phyloP scores from a whole-genome alignment of 2,329 filamentous ascomycete species.

The Hypoxylon sp. region DNA sequence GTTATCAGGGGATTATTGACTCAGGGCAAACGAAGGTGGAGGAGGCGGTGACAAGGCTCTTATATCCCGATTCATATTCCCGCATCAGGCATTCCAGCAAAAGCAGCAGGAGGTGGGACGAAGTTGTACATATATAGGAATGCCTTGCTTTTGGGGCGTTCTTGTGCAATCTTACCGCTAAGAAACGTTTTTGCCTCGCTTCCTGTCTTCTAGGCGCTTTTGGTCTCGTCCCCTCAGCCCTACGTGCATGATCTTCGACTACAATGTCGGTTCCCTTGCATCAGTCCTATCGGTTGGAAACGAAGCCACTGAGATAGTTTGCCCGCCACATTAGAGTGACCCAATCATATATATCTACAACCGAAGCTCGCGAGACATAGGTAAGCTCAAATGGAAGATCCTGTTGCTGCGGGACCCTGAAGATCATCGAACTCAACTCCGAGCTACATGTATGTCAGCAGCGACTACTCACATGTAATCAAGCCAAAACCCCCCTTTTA shows the following conservation, averaged over 20 bases:
- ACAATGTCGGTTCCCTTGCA: slow-evolving; percentile 26
- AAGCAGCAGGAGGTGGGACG: slow-evolving; percentile 10
- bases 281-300: slow-evolving; percentile 8
- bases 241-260: slow-evolving; percentile 20
- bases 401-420: slow-evolving; percentile 1
- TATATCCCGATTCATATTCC: slow-evolving; percentile 20
- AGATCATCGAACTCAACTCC: slow-evolving; percentile 3
- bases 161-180: slow-evolving; percentile 16
- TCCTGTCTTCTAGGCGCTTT: background rate
- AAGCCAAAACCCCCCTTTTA: slow-evolving; percentile 4
- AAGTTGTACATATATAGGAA: slow-evolving; percentile 29
- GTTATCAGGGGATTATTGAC: slow-evolving; percentile 9
- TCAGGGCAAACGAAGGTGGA: slow-evolving; percentile 11
- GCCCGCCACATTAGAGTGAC: slow-evolving; percentile 16
- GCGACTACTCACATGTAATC: slow-evolving; percentile 8
- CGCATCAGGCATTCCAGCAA: slow-evolving; percentile 19
- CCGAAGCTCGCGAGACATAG: slow-evolving; percentile 17
- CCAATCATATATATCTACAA: slow-evolving; percentile 18
- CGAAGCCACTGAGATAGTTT: background rate
- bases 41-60: slow-evolving; percentile 5
- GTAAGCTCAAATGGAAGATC: background rate
- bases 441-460: background rate
- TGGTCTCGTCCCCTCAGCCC: slow-evolving; percentile 1
- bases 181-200: slow-evolving; percentile 14
- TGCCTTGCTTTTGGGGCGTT: slow-evolving; percentile 19